Conservation (phyloP, 2,329 filamentous ascomycete species). For the Colletotrichum tanaceti region DNA sequence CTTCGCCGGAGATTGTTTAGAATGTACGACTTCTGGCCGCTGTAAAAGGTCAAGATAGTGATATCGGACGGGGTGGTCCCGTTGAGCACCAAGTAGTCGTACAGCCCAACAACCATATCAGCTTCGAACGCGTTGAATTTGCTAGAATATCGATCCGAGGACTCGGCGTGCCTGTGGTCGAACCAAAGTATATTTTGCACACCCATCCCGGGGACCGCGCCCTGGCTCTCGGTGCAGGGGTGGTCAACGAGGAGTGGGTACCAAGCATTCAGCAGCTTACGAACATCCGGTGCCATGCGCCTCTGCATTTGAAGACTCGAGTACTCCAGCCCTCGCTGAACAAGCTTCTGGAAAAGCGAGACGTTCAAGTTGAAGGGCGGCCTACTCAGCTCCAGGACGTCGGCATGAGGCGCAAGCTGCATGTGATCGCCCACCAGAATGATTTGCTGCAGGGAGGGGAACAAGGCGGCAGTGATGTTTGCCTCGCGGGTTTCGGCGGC, state of each 20-base stretch:
- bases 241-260: conserved; percentile 61
- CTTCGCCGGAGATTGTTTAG: conserved; percentile 56
- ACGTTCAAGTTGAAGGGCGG: conserved; percentile 75
- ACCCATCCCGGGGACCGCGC: conserved; percentile 59
- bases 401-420: conserved; percentile 78
- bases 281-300: conserved; percentile 61
- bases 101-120: conserved; percentile 79
- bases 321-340: conserved; percentile 73
- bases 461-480: conserved; percentile 64
- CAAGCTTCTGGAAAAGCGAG: conserved; percentile 83
- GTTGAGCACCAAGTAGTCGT: conserved; percentile 77
- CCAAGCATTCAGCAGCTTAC: conserved; percentile 59
- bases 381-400: conserved; percentile 67
- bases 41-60: conserved; percentile 89
- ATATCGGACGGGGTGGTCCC: conserved; percentile 70
- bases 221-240: conserved; percentile 50
- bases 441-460: conserved; percentile 64
- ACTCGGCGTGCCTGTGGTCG: conserved; percentile 70
- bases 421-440: conserved; percentile 81
- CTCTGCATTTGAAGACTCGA: conserved; percentile 76
- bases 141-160: conserved; percentile 71
- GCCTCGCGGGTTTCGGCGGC: conserved; percentile 81
- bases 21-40: conserved; percentile 79
- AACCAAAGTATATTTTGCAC: conserved; percentile 52
- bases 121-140: conserved; percentile 79